phyloP scores from a whole-genome alignment of 2,329 filamentous ascomycete genomes.

The Fusarium tupiense region DNA sequence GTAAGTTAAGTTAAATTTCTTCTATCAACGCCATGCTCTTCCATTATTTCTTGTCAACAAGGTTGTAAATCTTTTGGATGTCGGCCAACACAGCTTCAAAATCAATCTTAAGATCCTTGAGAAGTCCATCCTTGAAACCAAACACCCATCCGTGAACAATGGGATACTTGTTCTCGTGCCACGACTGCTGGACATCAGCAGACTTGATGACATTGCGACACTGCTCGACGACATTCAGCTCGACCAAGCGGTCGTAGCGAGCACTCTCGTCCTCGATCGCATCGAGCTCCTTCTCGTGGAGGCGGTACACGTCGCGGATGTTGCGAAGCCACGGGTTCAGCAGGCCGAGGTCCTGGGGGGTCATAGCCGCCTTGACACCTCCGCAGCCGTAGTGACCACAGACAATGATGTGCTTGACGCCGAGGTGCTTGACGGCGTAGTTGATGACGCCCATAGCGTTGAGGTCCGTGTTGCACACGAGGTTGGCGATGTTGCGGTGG shows the following conservation, averaged over 20 bases:
- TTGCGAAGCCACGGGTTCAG: slow-evolving; percentile 80
- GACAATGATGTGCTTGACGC: slow-evolving; percentile 83
- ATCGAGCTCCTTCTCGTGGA: slow-evolving; percentile 77
- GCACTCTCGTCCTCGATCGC: slow-evolving; percentile 65
- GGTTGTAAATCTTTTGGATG: slow-evolving; percentile 73
- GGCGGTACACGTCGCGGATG: slow-evolving; percentile 77
- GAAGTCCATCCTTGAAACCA: slow-evolving; percentile 71
- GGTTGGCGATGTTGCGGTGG: slow-evolving; percentile 94
- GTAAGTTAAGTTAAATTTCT: slow-evolving; percentile 17
- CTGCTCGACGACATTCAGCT: slow-evolving; percentile 84
- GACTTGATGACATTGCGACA: slow-evolving; percentile 84
- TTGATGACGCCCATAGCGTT: slow-evolving; percentile 85
- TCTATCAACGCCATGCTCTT: slow-evolving; percentile 16
- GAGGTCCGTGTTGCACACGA: slow-evolving; percentile 82
- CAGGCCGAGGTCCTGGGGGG: slow-evolving; percentile 74
- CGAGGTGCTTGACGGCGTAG: slow-evolving; percentile 83
- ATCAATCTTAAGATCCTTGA: slow-evolving; percentile 72
- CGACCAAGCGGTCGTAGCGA: slow-evolving; percentile 77
- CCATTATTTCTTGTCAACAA: slow-evolving; percentile 49
- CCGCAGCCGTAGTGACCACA: slow-evolving; percentile 84
- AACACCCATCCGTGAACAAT: slow-evolving; percentile 81
- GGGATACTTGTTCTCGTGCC: slow-evolving; percentile 69
- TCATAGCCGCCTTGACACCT: slow-evolving; percentile 79
- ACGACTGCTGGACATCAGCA: slow-evolving; percentile 78
- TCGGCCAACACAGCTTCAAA: slow-evolving; percentile 65